phyloP scores from a whole-genome alignment of 768 basidiomycete species.

The Xanthoconium purpureum region DNA sequence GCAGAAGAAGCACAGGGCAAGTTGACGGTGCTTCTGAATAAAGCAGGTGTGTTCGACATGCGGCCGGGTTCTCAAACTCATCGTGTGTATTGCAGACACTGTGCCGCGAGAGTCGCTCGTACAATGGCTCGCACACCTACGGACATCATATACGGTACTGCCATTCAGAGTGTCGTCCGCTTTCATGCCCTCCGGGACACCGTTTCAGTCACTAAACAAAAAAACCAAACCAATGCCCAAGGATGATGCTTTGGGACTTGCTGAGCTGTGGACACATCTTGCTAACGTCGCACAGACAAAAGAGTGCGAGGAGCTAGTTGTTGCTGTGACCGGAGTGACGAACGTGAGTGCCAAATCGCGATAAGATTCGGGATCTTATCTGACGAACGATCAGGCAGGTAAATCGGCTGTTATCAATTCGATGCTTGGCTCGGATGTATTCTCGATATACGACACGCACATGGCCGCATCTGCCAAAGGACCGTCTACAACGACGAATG shows the following conservation, averaged over 20 bases:
- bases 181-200: slow-evolving; percentile 48
- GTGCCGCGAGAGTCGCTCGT: slow-evolving; percentile 74
- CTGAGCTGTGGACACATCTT: slow-evolving; percentile 49
- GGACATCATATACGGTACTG: slow-evolving; percentile 57
- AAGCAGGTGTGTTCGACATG: slow-evolving; percentile 63
- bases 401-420: slow-evolving; percentile 88
- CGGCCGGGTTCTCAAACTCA: neutral
- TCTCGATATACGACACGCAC: slow-evolving; percentile 56
- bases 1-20: slow-evolving; percentile 40
- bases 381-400: slow-evolving; percentile 52
- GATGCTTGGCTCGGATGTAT: slow-evolving; percentile 47
- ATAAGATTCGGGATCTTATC: slow-evolving; percentile 1
- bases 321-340: slow-evolving; percentile 81
- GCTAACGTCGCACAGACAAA: slow-evolving; percentile 47
- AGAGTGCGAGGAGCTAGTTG: slow-evolving; percentile 47
- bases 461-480: slow-evolving; percentile 48
- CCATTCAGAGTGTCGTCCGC: slow-evolving; percentile 72
- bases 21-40: slow-evolving; percentile 74
- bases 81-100: slow-evolving; percentile 48
- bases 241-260: slow-evolving; percentile 63
- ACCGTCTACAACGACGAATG: slow-evolving; percentile 66
- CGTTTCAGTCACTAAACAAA: slow-evolving; percentile 33
- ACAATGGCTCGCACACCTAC: slow-evolving; percentile 64
- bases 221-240: slow-evolving; percentile 42
- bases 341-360: slow-evolving; percentile 52